Conservation (phyloP, 1,139 yeast genomes). For the Ashbya aceris region DNA sequence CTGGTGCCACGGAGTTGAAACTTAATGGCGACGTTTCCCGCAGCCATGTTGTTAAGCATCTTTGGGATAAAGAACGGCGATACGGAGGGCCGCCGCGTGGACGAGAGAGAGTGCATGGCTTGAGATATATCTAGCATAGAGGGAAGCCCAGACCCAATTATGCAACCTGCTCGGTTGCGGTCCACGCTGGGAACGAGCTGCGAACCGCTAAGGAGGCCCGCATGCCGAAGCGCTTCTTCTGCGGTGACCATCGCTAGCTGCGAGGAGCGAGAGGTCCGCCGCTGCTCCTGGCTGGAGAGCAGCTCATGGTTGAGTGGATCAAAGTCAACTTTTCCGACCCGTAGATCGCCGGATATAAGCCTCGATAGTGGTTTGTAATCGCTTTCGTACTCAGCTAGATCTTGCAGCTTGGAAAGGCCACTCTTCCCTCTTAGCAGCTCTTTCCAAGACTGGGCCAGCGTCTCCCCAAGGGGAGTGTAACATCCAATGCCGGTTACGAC, state of each 20-base stretch:
- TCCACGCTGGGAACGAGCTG: constrained; percentile 1
- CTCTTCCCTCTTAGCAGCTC: constrained; percentile 39
- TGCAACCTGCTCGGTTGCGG: constrained; percentile 46
- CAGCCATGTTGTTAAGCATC: constrained; percentile 85
- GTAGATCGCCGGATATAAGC: constrained; percentile 48
- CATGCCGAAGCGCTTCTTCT: constrained; percentile 63
- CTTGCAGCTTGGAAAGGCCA: constrained; percentile 49
- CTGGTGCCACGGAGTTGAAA: constrained; percentile 75
- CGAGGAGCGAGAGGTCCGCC: constrained; percentile 63
- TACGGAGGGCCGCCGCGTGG: constrained; percentile 53
- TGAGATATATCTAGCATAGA: constrained; percentile 68
- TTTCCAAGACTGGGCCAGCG: constrained; percentile 46
- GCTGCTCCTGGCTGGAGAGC: constrained; percentile 27
- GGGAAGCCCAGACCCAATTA: constrained; percentile 91
- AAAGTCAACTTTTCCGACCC: constrained; percentile 42
- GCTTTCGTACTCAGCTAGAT: constrained; percentile 39
- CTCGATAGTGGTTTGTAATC: constrained; percentile 34
- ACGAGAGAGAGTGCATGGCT: constrained; percentile 40
- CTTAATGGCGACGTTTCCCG: constrained; percentile 79
- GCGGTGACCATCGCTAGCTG: constrained; percentile 78
- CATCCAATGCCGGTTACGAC: constrained; percentile 90
- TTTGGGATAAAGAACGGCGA: constrained; percentile 84
- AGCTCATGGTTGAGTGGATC: constrained; percentile 31
- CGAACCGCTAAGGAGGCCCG: constrained; percentile 30
- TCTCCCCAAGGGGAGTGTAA: constrained; percentile 79